phyloP scores from a whole-genome alignment of 257 asterid species.

The Galeopsis tetrahit region DNA sequence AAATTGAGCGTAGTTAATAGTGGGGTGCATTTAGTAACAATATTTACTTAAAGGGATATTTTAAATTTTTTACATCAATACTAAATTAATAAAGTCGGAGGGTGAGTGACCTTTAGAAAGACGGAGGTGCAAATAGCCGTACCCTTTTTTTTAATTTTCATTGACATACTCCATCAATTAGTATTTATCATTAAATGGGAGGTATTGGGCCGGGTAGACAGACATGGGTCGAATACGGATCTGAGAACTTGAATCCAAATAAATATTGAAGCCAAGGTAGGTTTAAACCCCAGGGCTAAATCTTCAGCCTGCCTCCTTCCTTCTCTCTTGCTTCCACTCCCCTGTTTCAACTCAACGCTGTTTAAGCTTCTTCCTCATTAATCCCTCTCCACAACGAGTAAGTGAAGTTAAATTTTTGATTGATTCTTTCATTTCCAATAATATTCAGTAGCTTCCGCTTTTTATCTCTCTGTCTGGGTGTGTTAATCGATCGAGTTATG shows the following conservation, averaged over 20 bases:
- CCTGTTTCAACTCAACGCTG: neutral
- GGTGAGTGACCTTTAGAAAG: no score
- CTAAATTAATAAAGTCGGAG: no score
- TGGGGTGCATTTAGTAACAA: no score
- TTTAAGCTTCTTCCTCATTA: neutral
- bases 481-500: neutral
- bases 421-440: neutral
- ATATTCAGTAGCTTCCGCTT: neutral
- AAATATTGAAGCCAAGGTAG: slow-evolving; percentile 14
- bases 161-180: no score
- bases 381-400: neutral
- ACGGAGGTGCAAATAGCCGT: no score
- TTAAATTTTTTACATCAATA: no score
- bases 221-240: slow-evolving; percentile 22
- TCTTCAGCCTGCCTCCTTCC: slow-evolving; percentile 32
- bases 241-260: neutral
- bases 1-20: no score
- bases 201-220: neutral
- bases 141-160: no score
- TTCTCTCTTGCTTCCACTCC: neutral
- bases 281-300: slow-evolving; percentile 36
- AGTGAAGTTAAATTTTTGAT: neutral
- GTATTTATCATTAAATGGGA: no score
- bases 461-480: neutral
- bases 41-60: no score